These are phyloP conservation scores for Aspergillus melleus DNA, from an alignment of 2,329 filamentous ascomycete genomes.

Conservation along the genomic window DNA sequence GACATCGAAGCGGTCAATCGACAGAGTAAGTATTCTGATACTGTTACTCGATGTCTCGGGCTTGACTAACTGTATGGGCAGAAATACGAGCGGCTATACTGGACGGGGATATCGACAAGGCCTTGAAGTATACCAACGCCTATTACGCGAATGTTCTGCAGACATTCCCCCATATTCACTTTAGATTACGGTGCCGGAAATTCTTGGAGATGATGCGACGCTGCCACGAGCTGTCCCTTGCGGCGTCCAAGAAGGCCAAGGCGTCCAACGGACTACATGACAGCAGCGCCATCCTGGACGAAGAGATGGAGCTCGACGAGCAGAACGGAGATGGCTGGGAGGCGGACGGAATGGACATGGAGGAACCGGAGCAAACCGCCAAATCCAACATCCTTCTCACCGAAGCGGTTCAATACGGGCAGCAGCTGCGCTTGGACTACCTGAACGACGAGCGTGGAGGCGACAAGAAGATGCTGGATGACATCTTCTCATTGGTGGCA, in stretches of 20 bases:
- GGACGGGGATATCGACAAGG: constrained; percentile 87
- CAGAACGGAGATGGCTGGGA: constrained; percentile 41
- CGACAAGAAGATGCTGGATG: constrained; percentile 70
- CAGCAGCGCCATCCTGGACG: constrained; percentile 47
- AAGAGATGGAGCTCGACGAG: constrained; percentile 61
- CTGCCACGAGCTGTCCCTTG: constrained; percentile 61
- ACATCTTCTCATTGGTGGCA: constrained; percentile 85
- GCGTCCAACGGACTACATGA: constrained; percentile 44
- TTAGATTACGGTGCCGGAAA: constrained; percentile 82
- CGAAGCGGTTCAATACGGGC: constrained; percentile 76
- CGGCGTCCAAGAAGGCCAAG: constrained; percentile 38
- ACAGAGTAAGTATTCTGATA: constrained; percentile 63
- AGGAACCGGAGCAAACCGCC: constrained; percentile 42
- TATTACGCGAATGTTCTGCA: constrained; percentile 80
- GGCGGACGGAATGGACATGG: constrained; percentile 56
- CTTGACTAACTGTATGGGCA: constrained; percentile 38
- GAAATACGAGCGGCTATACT: constrained; percentile 84
- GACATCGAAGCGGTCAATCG: constrained; percentile 84
- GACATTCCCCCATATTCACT: constrained; percentile 80
- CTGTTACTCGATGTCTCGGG: neutral
- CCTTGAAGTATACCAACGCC: constrained; percentile 74
- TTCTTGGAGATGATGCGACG: constrained; percentile 92
- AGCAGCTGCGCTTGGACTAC: constrained; percentile 75
- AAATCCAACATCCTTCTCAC: constrained; percentile 58
- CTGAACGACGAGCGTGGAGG: constrained; percentile 68